Evolutionary conservation across 2,329 filamentous ascomycete species (phyloP).

Genomic region (Sarocladium brachiariae): DNA sequence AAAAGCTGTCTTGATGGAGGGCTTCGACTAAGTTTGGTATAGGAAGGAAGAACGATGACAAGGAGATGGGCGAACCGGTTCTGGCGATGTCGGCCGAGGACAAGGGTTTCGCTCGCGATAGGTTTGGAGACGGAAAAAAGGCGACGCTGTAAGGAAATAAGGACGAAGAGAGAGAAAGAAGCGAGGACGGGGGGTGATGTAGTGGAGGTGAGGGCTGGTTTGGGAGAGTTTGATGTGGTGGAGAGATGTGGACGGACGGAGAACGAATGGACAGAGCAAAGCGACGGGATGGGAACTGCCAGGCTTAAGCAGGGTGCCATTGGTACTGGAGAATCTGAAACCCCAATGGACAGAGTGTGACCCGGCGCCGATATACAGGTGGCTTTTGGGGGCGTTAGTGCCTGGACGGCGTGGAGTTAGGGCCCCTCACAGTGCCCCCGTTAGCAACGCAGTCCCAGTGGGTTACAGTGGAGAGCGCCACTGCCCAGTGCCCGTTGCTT

Average conservation of each 20-base stretch:
- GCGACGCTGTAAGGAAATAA: slow-evolving; percentile 1
- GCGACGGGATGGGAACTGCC: background rate
- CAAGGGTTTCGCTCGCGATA: background rate
- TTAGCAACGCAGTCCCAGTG: no score
- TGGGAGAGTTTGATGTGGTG: background rate
- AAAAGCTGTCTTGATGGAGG: background rate
- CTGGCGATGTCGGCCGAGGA: background rate
- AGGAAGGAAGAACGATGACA: background rate
- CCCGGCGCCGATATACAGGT: background rate
- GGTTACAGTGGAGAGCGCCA: background rate
- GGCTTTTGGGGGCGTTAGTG: background rate
- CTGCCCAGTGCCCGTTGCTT: no score
- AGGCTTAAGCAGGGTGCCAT: background rate
- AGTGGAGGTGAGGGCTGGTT: background rate
- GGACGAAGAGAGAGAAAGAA: slow-evolving; percentile 6
- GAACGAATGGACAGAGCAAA: background rate
- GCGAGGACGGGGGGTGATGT: slow-evolving; percentile 5
- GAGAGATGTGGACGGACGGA: background rate
- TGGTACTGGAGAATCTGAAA: slow-evolving; percentile 6
- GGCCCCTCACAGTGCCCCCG: background rate
- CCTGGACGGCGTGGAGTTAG: slow-evolving; percentile 2
- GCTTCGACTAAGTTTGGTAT: background rate
- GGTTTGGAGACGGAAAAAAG: background rate
- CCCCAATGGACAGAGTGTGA: background rate
- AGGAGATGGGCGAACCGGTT: background rate